A percentile compares a stretch with the other conserved stretches of the same genome.
Conservation (phyloP, 805 yeast species). For the Candida gorgasii region DNA sequence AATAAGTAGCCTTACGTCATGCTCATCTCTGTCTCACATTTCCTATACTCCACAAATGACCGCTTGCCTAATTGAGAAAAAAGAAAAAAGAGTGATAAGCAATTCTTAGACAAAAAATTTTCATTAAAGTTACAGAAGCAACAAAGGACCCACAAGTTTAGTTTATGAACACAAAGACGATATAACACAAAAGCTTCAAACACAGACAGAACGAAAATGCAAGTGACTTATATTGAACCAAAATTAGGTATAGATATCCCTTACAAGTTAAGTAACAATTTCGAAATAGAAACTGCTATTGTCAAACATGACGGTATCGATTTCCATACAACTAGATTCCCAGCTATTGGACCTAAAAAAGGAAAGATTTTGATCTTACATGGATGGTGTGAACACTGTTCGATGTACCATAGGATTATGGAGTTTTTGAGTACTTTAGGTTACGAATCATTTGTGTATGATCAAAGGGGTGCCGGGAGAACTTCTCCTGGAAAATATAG, state of each 20-base stretch:
- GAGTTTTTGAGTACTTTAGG: conserved; percentile 55
- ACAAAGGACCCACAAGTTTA: no score
- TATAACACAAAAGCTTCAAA: conserved; percentile 10
- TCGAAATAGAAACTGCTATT: not conserved
- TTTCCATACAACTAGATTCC: conserved; percentile 15
- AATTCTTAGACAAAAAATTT: conserved; percentile 6
- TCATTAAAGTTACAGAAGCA: no score
- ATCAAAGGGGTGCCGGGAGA: conserved; percentile 74
- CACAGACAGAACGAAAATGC: not conserved
- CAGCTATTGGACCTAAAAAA: conserved; percentile 22
- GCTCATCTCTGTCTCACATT: no score
- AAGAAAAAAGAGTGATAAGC: conserved; percentile 1
- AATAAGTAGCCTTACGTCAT: no score
- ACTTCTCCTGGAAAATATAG: conserved; percentile 55
- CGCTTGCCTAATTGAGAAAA: not conserved
- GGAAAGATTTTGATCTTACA: conserved; percentile 65
- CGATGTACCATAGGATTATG: conserved; percentile 49
- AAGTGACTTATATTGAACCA: conserved; percentile 10
- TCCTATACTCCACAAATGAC: conserved; percentile 1
- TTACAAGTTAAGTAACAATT: conserved; percentile 7
- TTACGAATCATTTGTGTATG: conserved; percentile 65
- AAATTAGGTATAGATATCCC: conserved; percentile 15
- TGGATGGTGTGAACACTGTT: conserved; percentile 67
- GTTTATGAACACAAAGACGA: not conserved
- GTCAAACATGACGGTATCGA: conserved; percentile 12